Percentiles rank a stretch among this genome's conserved stretches.
Evolutionary conservation across 2,329 filamentous ascomycete species (phyloP).

Genomic region (Ophiostoma australiae): DNA sequence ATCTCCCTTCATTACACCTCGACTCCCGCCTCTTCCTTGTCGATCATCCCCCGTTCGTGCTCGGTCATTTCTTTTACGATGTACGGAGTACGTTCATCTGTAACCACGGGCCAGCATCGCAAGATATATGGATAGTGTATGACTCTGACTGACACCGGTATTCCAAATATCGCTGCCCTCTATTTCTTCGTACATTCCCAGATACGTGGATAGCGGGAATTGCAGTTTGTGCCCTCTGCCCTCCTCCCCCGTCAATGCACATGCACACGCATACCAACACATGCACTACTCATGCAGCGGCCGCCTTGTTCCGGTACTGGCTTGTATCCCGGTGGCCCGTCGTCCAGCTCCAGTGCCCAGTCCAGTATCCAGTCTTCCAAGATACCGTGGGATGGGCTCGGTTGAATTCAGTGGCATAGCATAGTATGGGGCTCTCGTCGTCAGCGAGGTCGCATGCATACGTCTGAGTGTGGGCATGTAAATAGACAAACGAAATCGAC

Average conservation of each 20-base stretch:
- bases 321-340: not conserved
- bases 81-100: not conserved
- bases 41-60: not conserved
- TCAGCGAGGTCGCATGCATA: not conserved
- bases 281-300: constrained; percentile 6
- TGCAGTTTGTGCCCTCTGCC: not conserved
- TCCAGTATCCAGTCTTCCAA: too few species aligned
- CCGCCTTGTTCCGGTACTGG: not conserved
- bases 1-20: not conserved
- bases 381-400: not conserved
- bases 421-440: not conserved
- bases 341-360: not conserved
- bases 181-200: not conserved
- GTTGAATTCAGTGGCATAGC: not conserved
- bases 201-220: not conserved
- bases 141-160: not conserved
- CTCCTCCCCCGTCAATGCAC: not conserved
- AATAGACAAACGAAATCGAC: not conserved
- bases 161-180: not conserved
- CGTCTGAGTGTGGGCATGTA: not conserved
- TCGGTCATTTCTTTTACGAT: not conserved
- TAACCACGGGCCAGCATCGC: too few species aligned
- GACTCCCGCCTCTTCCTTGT: not conserved
- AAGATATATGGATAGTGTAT: not conserved
- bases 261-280: not conserved